A percentile compares a stretch with the other conserved stretches of the same genome.
Conservation (phyloP, 83 land plant genomes). For the Larix sibirica region DNA sequence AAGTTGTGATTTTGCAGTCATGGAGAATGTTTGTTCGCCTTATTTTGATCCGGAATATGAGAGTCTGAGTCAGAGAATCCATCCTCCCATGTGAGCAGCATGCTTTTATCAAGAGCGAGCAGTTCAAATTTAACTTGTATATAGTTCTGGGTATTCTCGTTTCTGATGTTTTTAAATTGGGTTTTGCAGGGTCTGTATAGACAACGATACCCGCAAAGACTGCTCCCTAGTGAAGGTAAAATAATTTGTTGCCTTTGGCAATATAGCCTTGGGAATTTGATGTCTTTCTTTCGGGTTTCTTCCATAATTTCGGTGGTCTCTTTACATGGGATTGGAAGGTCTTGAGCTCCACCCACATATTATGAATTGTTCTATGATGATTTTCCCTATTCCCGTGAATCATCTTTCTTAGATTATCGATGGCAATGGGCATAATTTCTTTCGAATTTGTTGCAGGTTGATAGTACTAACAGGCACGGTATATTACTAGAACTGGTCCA, state of each 20-base stretch:
- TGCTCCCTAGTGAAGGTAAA: constrained; percentile 89
- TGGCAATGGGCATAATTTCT: background rate
- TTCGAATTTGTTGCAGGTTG: constrained; percentile 42
- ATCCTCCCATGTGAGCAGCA: constrained; percentile 60
- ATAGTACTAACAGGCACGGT: constrained; percentile 66
- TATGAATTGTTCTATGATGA: background rate
- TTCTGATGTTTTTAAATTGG: background rate
- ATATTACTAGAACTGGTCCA: constrained; percentile 74
- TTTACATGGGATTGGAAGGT: background rate
- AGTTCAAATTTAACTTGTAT: background rate
- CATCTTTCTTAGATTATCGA: too few relatives aligned
- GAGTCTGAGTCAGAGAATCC: constrained; percentile 49
- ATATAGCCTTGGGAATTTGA: background rate
- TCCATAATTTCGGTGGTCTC: background rate
- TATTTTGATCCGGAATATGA: constrained; percentile 82
- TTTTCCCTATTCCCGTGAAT: too few relatives aligned
- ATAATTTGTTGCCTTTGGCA: background rate
- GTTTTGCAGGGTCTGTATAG: constrained; percentile 71
- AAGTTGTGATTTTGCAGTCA: constrained; percentile 5
- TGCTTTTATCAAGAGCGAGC: background rate
- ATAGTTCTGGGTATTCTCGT: background rate
- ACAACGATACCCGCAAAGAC: constrained; percentile 55
- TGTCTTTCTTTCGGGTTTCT: background rate
- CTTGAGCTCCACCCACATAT: background rate
- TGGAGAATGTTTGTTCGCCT: constrained; percentile 58